phyloP scores from a whole-genome alignment of 2,329 filamentous ascomycete species.

The Fusarium decemcellulare region DNA sequence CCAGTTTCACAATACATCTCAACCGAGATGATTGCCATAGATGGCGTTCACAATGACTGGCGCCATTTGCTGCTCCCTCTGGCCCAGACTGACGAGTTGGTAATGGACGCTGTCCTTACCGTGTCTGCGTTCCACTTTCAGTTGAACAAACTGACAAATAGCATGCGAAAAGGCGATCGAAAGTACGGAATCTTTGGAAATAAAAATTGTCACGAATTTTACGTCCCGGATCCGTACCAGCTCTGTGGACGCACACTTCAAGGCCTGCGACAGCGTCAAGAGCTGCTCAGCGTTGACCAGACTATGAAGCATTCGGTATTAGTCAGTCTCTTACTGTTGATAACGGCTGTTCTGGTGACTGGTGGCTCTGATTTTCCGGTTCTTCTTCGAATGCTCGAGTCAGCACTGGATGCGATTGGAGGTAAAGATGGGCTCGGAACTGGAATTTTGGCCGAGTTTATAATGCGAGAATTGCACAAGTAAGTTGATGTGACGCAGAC shows the following conservation, averaged over 20 bases:
- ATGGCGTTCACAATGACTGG: slow-evolving; percentile 46
- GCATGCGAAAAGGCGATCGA: not conserved
- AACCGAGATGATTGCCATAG: slow-evolving; percentile 44
- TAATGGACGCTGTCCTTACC: slow-evolving; percentile 41
- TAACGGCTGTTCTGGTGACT: slow-evolving; percentile 45
- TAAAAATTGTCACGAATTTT: not conserved
- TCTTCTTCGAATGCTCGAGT: slow-evolving; percentile 45
- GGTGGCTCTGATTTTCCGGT: slow-evolving; percentile 46
- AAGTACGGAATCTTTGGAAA: slow-evolving; percentile 1
- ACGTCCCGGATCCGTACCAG: slow-evolving; percentile 26
- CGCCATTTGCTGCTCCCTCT: slow-evolving; percentile 41
- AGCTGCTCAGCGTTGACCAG: slow-evolving; percentile 25
- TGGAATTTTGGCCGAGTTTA: slow-evolving; percentile 37
- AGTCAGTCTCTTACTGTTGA: slow-evolving; percentile 41
- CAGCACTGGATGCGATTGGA: slow-evolving; percentile 45
- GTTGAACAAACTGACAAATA: slow-evolving; percentile 16
- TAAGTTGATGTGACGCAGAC: no score
- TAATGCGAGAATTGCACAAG: slow-evolving; percentile 47
- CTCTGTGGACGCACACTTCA: slow-evolving; percentile 33
- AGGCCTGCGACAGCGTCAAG: slow-evolving; percentile 33
- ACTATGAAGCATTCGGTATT: slow-evolving; percentile 36
- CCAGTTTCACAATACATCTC: slow-evolving; percentile 41
- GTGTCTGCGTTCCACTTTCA: slow-evolving; percentile 39
- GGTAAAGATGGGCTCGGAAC: slow-evolving; percentile 36
- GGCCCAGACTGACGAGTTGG: slow-evolving; percentile 33